Percentiles rank a stretch among this genome's conserved stretches.
Evolutionary conservation across 257 asterid genomes (phyloP).

Genomic region (Primulina huaijiensis): DNA sequence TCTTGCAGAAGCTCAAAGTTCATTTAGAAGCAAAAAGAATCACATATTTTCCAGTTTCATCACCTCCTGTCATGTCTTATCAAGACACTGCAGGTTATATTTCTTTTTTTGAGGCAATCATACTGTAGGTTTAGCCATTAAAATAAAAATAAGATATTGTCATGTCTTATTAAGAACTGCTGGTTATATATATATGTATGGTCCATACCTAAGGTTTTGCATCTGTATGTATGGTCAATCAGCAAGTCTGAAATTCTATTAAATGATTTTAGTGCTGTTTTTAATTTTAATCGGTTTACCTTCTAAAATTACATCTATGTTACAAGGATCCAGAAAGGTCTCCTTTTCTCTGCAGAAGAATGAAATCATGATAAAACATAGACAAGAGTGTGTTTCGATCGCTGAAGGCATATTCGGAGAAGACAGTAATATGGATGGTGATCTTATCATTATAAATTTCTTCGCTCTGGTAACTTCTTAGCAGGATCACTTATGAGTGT

Average conservation of each 20-base stretch:
- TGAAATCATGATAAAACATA: conserved; percentile 65
- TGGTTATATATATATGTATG: too few species aligned
- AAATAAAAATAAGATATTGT: conserved; percentile 19
- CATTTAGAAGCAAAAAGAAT: conserved; percentile 64
- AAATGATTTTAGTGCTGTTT: conserved; percentile 15
- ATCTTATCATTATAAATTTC: conserved; percentile 73
- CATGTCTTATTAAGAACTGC: conserved; percentile 44
- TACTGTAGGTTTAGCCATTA: conserved; percentile 23
- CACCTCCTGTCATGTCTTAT: conserved; percentile 75
- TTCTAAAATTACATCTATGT: conserved; percentile 16
- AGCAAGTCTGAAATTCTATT: conserved; percentile 9
- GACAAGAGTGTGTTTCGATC: conserved; percentile 59
- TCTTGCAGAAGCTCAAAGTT: conserved; percentile 56
- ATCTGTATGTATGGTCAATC: not conserved
- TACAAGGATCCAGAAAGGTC: conserved; percentile 43
- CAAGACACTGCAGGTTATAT: conserved; percentile 21
- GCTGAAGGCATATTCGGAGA: conserved; percentile 72
- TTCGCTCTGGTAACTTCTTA: conserved; percentile 75
- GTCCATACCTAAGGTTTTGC: too few species aligned
- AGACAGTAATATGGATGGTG: conserved; percentile 50
- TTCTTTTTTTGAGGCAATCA: conserved; percentile 22
- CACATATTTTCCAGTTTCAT: conserved; percentile 54
- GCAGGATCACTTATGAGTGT: conserved; percentile 17
- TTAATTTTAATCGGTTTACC: not conserved
- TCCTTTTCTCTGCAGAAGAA: conserved; percentile 59